Conservation (phyloP, 208 protist genomes). For the Phytomonas sp. region DNA sequence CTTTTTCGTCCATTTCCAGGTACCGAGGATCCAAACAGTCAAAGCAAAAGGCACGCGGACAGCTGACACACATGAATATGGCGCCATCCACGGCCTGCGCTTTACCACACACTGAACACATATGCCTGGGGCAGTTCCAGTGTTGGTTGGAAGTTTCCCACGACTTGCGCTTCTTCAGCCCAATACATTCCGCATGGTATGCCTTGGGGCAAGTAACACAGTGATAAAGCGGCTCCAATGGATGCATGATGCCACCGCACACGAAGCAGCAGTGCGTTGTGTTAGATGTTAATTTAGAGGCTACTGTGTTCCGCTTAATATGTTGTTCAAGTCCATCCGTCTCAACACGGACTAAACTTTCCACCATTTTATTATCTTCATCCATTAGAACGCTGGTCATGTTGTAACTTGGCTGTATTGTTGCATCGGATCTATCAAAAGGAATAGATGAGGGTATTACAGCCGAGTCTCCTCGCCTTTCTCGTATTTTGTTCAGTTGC, state of each 20-base stretch:
- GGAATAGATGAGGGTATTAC: not conserved
- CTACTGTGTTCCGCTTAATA: not conserved
- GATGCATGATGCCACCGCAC: constrained; percentile 68
- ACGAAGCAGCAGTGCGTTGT: constrained; percentile 60
- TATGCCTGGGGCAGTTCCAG: constrained; percentile 74
- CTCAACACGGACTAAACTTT: constrained; percentile 42
- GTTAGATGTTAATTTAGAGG: constrained; percentile 9
- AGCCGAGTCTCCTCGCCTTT: not conserved
- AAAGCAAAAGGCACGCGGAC: constrained; percentile 76
- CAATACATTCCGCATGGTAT: constrained; percentile 74
- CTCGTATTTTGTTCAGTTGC: constrained; percentile 7
- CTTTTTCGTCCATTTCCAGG: constrained; percentile 52
- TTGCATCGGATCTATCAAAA: not conserved
- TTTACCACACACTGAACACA: constrained; percentile 56
- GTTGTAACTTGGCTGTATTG: not conserved
- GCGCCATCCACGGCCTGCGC: constrained; percentile 48
- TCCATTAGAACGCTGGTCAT: not conserved
- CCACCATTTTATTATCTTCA: constrained; percentile 38
- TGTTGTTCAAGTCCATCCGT: constrained; percentile 12
- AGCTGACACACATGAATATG: constrained; percentile 78
- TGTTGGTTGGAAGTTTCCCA: constrained; percentile 16
- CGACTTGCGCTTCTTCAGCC: constrained; percentile 11
- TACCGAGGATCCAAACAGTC: constrained; percentile 79
- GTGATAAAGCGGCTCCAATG: constrained; percentile 75
- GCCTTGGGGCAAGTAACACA: constrained; percentile 74